phyloP scores from a whole-genome alignment of 1,284 basidiomycete genomes.

The Sanguinoderma infundibulare region DNA sequence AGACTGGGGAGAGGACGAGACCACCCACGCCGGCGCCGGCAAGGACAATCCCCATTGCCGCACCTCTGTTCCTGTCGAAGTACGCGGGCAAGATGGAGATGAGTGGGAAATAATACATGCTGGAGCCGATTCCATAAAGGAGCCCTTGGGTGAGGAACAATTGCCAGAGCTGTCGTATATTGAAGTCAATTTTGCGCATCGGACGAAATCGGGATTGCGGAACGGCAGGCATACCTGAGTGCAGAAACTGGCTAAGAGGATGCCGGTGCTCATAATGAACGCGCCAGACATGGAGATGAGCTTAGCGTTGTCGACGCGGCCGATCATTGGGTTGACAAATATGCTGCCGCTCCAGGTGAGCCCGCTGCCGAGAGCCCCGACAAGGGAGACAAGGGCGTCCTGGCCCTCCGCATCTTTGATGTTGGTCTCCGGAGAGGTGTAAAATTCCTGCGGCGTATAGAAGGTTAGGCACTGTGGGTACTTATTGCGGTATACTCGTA shows the following conservation, averaged over 20 bases:
- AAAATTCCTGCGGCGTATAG: conserved; percentile 40
- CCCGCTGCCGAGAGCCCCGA: conserved; percentile 49
- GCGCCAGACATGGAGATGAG: conserved; percentile 44
- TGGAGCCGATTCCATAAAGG: conserved; percentile 48
- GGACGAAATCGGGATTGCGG: neutral
- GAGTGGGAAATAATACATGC: conserved; percentile 49
- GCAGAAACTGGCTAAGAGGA: conserved; percentile 27
- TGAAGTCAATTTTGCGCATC: neutral
- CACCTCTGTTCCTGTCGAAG: conserved; percentile 49
- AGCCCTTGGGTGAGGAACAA: conserved; percentile 46
- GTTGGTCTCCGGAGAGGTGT: conserved; percentile 43
- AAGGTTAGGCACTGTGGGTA: neutral
- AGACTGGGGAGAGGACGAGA: conserved; percentile 46
- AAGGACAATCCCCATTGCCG: conserved; percentile 49
- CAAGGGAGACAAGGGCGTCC: conserved; percentile 47
- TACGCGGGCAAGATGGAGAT: conserved; percentile 44
- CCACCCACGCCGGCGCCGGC: conserved; percentile 48
- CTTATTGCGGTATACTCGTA: neutral
- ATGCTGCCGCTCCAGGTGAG: conserved; percentile 53
- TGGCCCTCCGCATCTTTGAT: conserved; percentile 41
- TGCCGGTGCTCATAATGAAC: conserved; percentile 46
- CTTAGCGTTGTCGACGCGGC: conserved; percentile 39
- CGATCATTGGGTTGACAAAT: conserved; percentile 47
- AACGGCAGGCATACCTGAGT: conserved; percentile 32
- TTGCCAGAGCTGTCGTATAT: conserved; percentile 44